Base-by-base conservation (phyloP, 345 rosid species). In the Sisymbrium irio region DNA sequence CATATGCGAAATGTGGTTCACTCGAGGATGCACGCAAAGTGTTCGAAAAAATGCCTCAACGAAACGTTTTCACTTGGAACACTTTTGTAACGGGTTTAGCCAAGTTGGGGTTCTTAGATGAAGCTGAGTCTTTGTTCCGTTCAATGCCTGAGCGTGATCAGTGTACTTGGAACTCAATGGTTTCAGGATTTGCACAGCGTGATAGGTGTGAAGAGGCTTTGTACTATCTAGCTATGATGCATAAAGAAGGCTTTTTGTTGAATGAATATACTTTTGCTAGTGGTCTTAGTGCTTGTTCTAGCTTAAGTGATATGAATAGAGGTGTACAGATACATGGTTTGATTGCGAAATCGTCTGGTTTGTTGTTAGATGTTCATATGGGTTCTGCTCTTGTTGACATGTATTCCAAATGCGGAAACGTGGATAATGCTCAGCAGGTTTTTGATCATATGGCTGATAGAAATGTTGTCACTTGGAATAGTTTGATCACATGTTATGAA, bases 381-480 rank as follows among this genome's bases (percentile, higher is more conserved):
- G 94, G 91, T 5, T 89, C 96, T 35, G 98, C 96, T 64, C 97
- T 91, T 39, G 72, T 90, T 74, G 93, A 89, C 28, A 85, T 90
- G 91, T 89, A 90, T 78, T 84, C 92, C 36, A 93, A 93, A 83
- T 87, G 98, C 13, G 83, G 93, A 58, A 32, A 60, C 33, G 91
- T 85, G 17, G 51, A 46, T 32, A 84, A 74, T 74, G 89, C 92
- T 62, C 89, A 78, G 69, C 63, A 46, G 30, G 88, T 81, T 65
- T 93, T 93, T 72, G 81, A 87, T 65, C 84, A 65, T 67, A 86
- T 93, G 96, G 56, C 62, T 51, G 68, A 70, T 27, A 79, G 83
- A 72, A 93, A 89, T 69, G 66, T 84, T 65, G 94, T 93, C 20
- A 88, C 97, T 74, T 93, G 98, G 97, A 91, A 93, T 73, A 89